Base-by-base conservation (phyloP, 495 filamentous ascomycete genomes). In the Xanthoparmelia taractica region DNA sequence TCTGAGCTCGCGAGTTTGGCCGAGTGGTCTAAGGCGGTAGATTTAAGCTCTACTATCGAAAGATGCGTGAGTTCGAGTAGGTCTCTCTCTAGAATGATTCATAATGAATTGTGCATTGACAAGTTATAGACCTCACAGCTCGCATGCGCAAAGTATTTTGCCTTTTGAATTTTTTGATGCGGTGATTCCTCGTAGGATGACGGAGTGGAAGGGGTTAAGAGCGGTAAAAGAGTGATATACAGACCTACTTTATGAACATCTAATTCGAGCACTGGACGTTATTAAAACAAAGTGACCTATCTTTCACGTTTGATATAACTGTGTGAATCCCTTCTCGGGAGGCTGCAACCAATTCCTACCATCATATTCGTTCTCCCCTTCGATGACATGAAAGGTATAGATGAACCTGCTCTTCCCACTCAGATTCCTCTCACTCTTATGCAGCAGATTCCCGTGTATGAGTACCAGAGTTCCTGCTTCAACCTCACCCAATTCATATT, bases 321-420 rank as follows among this genome's bases (percentile, higher is more conserved):
- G 87, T 4, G 88, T 87, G 66, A 97, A 96, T 0, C 90, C 92
- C 58, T 81, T 82, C 60, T 79, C 74, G 2, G 90, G 84, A 55
- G 91, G 91, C 77, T 96, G 92, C 71, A 98, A 69, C 94, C 94
- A 98, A 73, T 98, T 98, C 72, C 79, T 77, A 75, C 80, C 80
- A 76, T 97, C 95, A 74, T 96, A 98, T 45, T 76, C 76, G 47
- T 86, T 82, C 57, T 89, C 86, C 0, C 90, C 90, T 74, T 97
- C 94, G 71, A 97, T 97, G 47, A 96, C 82, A 78, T 98, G 94
- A 69, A 97, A 98, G 0, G 95, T 98, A 75, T 98, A 98, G 31
- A 96, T 96, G 72, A 91, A 95, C 69, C 94, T 82, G 61, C 92
- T 92, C 75, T 87, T 88, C 62, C 77, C 73, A 69, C 94, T 96